Base-by-base conservation (phyloP, 106 monocot species). In the Chionographis japonica region DNA sequence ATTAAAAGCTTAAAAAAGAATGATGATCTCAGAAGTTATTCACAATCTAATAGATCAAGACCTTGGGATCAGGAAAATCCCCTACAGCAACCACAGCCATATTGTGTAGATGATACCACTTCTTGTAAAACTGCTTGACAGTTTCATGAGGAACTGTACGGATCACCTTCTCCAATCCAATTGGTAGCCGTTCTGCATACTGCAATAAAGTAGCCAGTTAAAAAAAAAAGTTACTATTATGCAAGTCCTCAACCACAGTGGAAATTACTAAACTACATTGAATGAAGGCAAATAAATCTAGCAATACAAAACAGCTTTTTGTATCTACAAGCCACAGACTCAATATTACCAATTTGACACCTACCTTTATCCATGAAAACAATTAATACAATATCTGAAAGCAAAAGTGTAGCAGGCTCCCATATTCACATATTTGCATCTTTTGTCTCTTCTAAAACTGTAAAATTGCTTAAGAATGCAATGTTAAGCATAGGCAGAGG, bases 21-120 rank as follows among this genome's bases (percentile, higher is more conserved):
- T 67, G 2, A 16, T 60, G 27, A 66, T 20, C 8, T 40, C 3
- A 10, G 15, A 46, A 39, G 56, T 37, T 52, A 17, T 12, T 46
- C 50, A 70, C 17, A 42, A 60, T 14, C 12, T 53, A 68, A 10
- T 20, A 64, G 60, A 81, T 49, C 13, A 50, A 36, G 52, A 90
- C 97, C 97, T 88, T 76, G 61, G 93, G 74, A 75, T 93, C 90
- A 58, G 75, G 40, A 55, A 98, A 98, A 77, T 98, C 93, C 52
- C 98, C 98, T 40, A 98, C 93, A 76, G 93, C 93, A 77, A 98
- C 67, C 16, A 98, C 83, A 49, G 92, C 98, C 98, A 98, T 98
- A 54, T 92, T 89, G 71, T 72, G 76, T 63, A 98, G 77, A 77
- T 93, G 87, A 61, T 98, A 98, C 93, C 98, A 98, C 62, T 85